Percentiles rank a stretch among this genome's conserved stretches.
These are phyloP conservation scores for Coniella vitis DNA, from an alignment of 2,329 filamentous ascomycete genomes.

Conservation along the genomic window DNA sequence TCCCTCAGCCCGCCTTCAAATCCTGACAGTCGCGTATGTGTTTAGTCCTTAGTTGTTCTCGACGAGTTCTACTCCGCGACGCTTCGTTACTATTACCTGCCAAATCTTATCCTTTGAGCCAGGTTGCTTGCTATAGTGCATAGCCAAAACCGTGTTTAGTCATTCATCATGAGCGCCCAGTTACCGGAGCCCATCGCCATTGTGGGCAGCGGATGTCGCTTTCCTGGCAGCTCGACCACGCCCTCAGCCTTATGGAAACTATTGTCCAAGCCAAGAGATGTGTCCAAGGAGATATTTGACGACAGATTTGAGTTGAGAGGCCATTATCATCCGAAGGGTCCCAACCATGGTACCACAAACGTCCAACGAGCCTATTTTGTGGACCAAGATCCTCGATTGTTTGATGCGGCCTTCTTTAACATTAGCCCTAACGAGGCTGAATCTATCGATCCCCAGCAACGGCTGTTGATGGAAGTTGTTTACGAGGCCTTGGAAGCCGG, in stretches of 20 bases:
- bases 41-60: too few relatives aligned
- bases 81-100: too few relatives aligned
- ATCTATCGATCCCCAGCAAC: background rate
- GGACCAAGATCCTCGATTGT: conserved; percentile 6
- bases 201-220: conserved; percentile 33
- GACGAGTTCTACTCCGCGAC: too few relatives aligned
- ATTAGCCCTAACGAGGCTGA: conserved; percentile 18
- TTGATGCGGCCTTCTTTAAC: conserved; percentile 22
- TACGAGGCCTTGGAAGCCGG: conserved; percentile 19
- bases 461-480: conserved; percentile 17
- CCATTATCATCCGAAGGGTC: conserved; percentile 23
- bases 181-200: conserved; percentile 34
- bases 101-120: too few relatives aligned
- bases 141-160: too few relatives aligned
- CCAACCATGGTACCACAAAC: conserved; percentile 24
- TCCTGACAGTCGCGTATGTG: too few relatives aligned
- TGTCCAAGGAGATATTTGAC: conserved; percentile 18
- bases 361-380: conserved; percentile 17
- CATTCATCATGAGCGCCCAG: background rate
- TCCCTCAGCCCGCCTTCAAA: too few relatives aligned
- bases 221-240: conserved; percentile 28
- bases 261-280: conserved; percentile 20
- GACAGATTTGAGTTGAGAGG: conserved; percentile 20
- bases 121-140: too few relatives aligned
- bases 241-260: conserved; percentile 31